A percentile compares a stretch with the other conserved stretches of the same genome.
phyloP scores from a whole-genome alignment of 331 rosid genomes.

The Erythrophleum ivorense region DNA sequence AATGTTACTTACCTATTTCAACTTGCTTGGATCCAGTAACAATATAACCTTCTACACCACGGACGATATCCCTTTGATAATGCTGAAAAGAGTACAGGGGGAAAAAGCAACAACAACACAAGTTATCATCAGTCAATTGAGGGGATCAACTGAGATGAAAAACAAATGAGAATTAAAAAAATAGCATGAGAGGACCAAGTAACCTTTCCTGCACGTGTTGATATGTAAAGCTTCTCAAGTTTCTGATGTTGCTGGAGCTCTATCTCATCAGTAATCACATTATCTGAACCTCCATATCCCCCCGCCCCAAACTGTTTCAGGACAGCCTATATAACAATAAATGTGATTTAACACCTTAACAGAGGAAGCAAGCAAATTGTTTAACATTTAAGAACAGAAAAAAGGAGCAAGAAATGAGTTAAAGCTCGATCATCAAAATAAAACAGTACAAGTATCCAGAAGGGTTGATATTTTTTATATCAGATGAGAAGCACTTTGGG shows the following conservation, averaged over 20 bases:
- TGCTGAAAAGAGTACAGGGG: conserved; percentile 51
- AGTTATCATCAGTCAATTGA: conserved; percentile 25
- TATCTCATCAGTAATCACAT: conserved; percentile 74
- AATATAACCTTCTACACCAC: conserved; percentile 94
- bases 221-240: conserved; percentile 95
- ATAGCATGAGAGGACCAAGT: conserved; percentile 40
- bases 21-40: conserved; percentile 97
- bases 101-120: conserved; percentile 38
- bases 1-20: conserved; percentile 72
- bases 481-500: neutral
- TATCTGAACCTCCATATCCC: conserved; percentile 94
- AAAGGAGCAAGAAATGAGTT: conserved; percentile 3
- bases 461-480: neutral
- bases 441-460: neutral
- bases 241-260: conserved; percentile 90
- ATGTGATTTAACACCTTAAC: conserved; percentile 30
- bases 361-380: neutral
- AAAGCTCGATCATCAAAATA: conserved; percentile 6
- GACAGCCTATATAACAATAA: conserved; percentile 71
- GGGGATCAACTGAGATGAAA: conserved; percentile 13
- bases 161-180: conserved; percentile 25
- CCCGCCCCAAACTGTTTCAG: conserved; percentile 98
- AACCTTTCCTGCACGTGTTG: conserved; percentile 99
- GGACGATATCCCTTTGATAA: conserved; percentile 97
- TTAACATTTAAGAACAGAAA: conserved; percentile 23